phyloP scores from a whole-genome alignment of 2,329 filamentous ascomycete species.

The Ceratocystiopsis minuta region DNA sequence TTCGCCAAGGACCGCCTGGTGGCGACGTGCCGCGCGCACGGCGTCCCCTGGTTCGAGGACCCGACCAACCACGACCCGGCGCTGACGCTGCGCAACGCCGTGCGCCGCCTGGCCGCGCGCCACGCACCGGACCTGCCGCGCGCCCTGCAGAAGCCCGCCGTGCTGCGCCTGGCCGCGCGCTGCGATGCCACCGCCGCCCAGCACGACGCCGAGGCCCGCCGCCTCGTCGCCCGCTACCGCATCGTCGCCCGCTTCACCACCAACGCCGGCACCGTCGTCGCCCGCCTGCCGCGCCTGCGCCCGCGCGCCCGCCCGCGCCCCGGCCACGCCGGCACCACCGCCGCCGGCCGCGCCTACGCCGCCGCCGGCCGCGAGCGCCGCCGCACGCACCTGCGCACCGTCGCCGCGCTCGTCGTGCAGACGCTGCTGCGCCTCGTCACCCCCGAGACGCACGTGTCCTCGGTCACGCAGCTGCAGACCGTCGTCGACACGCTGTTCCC shows the following conservation, averaged over 20 bases:
- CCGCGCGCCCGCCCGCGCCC: not conserved
- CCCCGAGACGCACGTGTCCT: slow-evolving; percentile 26
- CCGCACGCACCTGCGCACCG: slow-evolving; percentile 19
- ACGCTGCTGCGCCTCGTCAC: slow-evolving; percentile 31
- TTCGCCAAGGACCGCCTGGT: slow-evolving; percentile 60
- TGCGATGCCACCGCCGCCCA: slow-evolving; percentile 25
- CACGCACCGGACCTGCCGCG: slow-evolving; percentile 41
- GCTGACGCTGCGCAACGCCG: slow-evolving; percentile 63
- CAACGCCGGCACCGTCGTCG: slow-evolving; percentile 28
- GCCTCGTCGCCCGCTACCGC: slow-evolving; percentile 30
- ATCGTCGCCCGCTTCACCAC: slow-evolving; percentile 29
- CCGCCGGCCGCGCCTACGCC: slow-evolving; percentile 8
- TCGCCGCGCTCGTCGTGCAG: slow-evolving; percentile 29
- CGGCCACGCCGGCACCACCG: not conserved
- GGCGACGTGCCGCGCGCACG: slow-evolving; percentile 51
- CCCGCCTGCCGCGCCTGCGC: slow-evolving; percentile 24
- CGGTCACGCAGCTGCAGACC: slow-evolving; percentile 25
- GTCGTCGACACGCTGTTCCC: slow-evolving; percentile 32
- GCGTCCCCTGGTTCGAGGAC: slow-evolving; percentile 67
- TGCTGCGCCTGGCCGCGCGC: slow-evolving; percentile 42
- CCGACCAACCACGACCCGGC: slow-evolving; percentile 62
- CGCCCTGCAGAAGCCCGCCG: slow-evolving; percentile 46
- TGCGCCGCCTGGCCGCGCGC: slow-evolving; percentile 43
- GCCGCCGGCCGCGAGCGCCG: slow-evolving; percentile 13
- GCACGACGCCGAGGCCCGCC: slow-evolving; percentile 33